Evolutionary conservation across 306 rosid species (phyloP).

Genomic region (Delonix regia): DNA sequence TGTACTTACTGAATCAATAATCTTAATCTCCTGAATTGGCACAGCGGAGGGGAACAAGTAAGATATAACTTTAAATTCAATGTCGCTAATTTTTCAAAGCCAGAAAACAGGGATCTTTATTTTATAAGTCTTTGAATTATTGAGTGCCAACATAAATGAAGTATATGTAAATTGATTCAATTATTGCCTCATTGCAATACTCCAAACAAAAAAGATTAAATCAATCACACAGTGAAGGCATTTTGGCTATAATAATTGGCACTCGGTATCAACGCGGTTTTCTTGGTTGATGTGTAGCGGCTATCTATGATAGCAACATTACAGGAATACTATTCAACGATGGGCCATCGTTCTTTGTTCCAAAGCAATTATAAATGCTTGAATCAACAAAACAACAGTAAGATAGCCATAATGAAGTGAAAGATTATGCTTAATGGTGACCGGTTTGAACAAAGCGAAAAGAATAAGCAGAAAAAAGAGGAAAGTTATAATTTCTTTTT

Average conservation of each 20-base stretch:
- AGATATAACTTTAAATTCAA: too few relatives aligned
- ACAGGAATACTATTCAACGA: slow-evolving; percentile 16
- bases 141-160: too few relatives aligned
- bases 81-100: too few relatives aligned
- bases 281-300: not conserved
- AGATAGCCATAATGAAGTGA: not conserved
- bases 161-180: too few relatives aligned
- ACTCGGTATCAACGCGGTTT: not conserved
- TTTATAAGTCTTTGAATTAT: too few relatives aligned
- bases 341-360: slow-evolving; percentile 27
- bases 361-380: not conserved
- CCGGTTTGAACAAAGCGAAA: not conserved
- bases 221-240: too few relatives aligned
- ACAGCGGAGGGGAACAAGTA: too few relatives aligned
- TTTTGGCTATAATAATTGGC: not conserved
- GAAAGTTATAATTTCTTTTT: not conserved
- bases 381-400: not conserved
- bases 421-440: slow-evolving; percentile 15
- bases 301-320: not conserved
- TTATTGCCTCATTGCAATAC: too few relatives aligned
- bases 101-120: too few relatives aligned
- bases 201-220: too few relatives aligned
- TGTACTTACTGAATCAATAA: too few relatives aligned
- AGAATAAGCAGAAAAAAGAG: not conserved
- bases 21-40: too few relatives aligned